A percentile compares a stretch with the other conserved stretches of the same genome.
phyloP scores from a whole-genome alignment of 768 basidiomycete genomes.

The Tulasnella sp. region DNA sequence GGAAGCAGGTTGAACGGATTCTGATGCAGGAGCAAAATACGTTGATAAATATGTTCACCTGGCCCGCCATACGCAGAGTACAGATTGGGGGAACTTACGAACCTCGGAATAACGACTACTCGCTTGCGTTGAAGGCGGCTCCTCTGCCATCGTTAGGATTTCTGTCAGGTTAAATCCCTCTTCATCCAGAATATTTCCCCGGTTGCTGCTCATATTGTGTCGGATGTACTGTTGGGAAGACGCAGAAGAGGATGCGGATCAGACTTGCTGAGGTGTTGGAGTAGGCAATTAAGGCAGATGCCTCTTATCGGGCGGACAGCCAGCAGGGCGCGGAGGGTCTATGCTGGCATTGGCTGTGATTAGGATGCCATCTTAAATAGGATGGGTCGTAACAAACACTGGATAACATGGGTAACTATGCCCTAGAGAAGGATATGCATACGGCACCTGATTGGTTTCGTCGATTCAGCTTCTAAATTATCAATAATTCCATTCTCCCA shows the following conservation, averaged over 20 bases:
- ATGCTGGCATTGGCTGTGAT: too few species aligned
- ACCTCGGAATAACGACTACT: neutral
- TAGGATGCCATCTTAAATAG: too few species aligned
- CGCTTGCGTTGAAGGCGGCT: neutral
- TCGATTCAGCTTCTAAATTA: too few species aligned
- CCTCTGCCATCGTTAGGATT: neutral
- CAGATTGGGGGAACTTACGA: neutral
- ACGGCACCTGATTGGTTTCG: too few species aligned
- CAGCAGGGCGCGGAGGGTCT: too few species aligned
- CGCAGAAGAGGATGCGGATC: neutral
- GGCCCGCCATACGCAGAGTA: neutral
- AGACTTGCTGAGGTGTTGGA: neutral
- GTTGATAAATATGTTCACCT: neutral
- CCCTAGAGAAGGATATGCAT: too few species aligned
- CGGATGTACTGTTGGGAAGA: neutral
- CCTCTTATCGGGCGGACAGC: too few species aligned
- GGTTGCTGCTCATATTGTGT: too few species aligned
- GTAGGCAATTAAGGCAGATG: too few species aligned
- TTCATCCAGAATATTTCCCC: neutral
- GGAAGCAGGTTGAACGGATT: neutral
- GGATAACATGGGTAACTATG: too few species aligned
- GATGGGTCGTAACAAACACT: too few species aligned
- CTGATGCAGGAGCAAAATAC: neutral
- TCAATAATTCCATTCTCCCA: too few species aligned
- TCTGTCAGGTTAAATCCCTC: neutral